Conservation (phyloP, 345 rosid species). For the Linum trigynum region DNA sequence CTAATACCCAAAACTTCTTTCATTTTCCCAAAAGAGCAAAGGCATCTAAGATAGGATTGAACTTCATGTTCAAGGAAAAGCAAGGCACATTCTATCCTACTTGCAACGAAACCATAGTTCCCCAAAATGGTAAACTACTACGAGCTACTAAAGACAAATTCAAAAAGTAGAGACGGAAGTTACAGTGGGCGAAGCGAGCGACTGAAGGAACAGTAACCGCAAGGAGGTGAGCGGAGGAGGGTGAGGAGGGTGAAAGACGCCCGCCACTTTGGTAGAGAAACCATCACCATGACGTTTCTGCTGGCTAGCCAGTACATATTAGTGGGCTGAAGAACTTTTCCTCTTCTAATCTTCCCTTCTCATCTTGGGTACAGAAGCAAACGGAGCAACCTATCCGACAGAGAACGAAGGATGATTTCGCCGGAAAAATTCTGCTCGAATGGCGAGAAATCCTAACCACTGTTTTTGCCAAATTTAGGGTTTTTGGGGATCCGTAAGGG, state of each 20-base stretch:
- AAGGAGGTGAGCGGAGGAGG: slow-evolving; percentile 39
- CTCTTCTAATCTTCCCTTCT: not conserved
- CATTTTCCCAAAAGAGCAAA: not conserved
- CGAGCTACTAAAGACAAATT: not conserved
- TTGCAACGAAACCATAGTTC: not conserved
- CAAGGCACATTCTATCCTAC: not conserved
- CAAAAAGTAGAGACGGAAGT: slow-evolving; percentile 6
- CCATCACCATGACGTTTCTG: slow-evolving; percentile 53
- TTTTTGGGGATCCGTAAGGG: slow-evolving; percentile 13
- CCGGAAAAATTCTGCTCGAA: not conserved
- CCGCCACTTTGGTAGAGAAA: slow-evolving; percentile 55
- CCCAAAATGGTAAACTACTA: not conserved
- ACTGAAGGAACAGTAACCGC: slow-evolving; percentile 26
- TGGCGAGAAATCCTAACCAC: not conserved
- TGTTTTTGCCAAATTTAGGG: slow-evolving; percentile 8
- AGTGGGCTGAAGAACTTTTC: not conserved
- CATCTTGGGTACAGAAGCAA: too few relatives aligned
- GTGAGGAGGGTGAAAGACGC: slow-evolving; percentile 27
- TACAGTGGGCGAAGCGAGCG: slow-evolving; percentile 42
- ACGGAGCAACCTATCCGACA: too few relatives aligned
- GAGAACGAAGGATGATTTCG: not conserved
- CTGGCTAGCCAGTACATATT: slow-evolving; percentile 66
- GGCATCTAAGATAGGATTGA: not conserved
- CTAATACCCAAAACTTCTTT: not conserved
- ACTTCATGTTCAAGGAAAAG: not conserved